Evolutionary conservation across 1,284 basidiomycete species (phyloP).

Genomic region (Leccinum griseonigrum): DNA sequence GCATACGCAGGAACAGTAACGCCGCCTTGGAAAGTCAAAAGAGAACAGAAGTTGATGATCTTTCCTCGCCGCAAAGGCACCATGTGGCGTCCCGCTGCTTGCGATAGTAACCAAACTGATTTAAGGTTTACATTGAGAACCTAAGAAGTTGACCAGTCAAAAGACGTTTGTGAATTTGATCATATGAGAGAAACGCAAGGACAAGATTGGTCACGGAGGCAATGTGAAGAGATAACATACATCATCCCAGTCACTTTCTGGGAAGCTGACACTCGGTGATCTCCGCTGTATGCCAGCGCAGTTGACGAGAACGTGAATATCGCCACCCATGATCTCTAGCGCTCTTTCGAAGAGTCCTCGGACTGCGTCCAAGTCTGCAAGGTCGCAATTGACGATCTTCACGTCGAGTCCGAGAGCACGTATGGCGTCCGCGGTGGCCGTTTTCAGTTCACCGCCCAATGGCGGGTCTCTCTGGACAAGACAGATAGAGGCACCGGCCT

Average conservation of each 20-base stretch:
- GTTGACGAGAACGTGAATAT: conserved; percentile 88
- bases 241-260: conserved; percentile 88
- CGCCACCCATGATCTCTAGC: conserved; percentile 55
- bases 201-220: conserved; percentile 4
- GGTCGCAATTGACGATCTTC: conserved; percentile 72
- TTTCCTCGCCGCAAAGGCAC: conserved; percentile 71
- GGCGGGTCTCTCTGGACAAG: conserved; percentile 63
- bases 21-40: conserved; percentile 79
- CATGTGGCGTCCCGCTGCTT: conserved; percentile 80
- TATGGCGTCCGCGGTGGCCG: conserved; percentile 56
- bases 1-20: conserved; percentile 90
- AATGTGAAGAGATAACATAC: conserved; percentile 44
- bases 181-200: conserved; percentile 10
- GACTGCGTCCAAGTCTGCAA: conserved; percentile 68
- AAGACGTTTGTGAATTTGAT: conserved; percentile 14
- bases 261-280: conserved; percentile 78
- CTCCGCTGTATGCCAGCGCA: conserved; percentile 94
- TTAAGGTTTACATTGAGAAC: conserved; percentile 80
- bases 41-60: conserved; percentile 80
- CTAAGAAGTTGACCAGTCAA: conserved; percentile 37
- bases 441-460: conserved; percentile 43
- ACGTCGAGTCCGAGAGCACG: conserved; percentile 41
- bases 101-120: conserved; percentile 72
- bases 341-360: conserved; percentile 65
- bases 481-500: conserved; percentile 82